Percentiles rank a stretch among this genome's conserved stretches.
Conservation (phyloP, 345 rosid genomes). For the Lepidium sativum region DNA sequence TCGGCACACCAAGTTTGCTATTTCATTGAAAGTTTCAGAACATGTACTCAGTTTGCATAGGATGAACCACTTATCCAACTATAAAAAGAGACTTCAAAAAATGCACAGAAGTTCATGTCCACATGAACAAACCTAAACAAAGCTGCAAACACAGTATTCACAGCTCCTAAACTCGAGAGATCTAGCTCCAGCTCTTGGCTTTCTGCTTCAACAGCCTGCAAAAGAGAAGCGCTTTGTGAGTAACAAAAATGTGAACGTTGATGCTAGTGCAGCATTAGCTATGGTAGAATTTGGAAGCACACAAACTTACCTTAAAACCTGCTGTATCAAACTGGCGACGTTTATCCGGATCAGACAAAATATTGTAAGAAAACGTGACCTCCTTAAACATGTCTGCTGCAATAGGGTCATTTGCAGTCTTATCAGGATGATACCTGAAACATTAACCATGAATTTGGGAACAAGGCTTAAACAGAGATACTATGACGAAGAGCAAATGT, state of each 20-base stretch:
- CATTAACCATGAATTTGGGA: not conserved
- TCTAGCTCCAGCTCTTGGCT: constrained; percentile 89
- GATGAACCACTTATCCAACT: not conserved
- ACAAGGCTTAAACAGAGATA: not conserved
- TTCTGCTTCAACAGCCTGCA: constrained; percentile 88
- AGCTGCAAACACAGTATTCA: constrained; percentile 98
- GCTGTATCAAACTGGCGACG: constrained; percentile 81
- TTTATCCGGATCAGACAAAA: constrained; percentile 87
- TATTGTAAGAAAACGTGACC: constrained; percentile 85
- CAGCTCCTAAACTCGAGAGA: constrained; percentile 95
- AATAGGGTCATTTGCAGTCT: constrained; percentile 84
- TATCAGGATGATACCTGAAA: constrained; percentile 97
- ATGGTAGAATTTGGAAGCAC: not conserved
- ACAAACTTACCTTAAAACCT: constrained; percentile 82
- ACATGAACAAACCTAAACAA: constrained; percentile 60
- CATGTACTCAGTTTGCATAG: not conserved
- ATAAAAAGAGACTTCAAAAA: not conserved
- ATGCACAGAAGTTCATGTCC: not conserved
- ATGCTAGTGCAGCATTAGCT: not conserved
- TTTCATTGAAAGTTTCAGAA: constrained; percentile 6
- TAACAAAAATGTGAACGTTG: not conserved
- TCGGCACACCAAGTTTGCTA: constrained; percentile 98
- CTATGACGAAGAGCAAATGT: not conserved
- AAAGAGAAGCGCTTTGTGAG: not conserved
- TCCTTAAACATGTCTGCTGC: constrained; percentile 95